Conservation (phyloP, 768 basidiomycete species). For the Podaxis pistillaris region DNA sequence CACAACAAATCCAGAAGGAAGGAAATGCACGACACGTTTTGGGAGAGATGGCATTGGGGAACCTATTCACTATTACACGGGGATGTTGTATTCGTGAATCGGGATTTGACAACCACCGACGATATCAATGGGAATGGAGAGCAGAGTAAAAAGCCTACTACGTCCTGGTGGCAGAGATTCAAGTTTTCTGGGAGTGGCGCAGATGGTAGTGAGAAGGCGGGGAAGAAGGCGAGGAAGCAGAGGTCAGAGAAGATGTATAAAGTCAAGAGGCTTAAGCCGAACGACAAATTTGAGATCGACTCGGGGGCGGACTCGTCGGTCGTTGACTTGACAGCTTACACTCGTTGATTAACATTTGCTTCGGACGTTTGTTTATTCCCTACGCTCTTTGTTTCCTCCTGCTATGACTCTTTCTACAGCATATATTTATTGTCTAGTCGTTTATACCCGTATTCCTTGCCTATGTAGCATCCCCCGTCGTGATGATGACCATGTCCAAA, state of each 20-base stretch:
- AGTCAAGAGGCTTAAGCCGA: slow-evolving; percentile 5
- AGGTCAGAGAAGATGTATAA: slow-evolving; percentile 1
- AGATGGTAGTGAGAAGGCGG: not conserved
- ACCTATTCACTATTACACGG: not conserved
- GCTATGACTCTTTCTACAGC: not conserved
- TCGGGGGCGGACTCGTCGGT: not conserved
- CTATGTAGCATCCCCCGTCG: not conserved
- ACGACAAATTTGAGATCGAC: slow-evolving; percentile 5
- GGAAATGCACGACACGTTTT: not conserved
- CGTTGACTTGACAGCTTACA: not conserved
- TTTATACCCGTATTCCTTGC: not conserved
- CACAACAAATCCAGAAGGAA: not conserved
- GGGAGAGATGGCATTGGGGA: slow-evolving; percentile 7
- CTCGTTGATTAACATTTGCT: not conserved
- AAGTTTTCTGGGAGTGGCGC: not conserved
- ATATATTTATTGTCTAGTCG: not conserved
- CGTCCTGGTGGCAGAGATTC: not conserved
- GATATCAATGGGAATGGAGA: not conserved
- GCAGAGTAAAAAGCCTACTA: not conserved
- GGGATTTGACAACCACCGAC: not conserved
- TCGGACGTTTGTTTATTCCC: not conserved
- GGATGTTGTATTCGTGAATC: not conserved
- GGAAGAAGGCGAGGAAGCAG: not conserved
- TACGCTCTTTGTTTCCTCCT: not conserved
- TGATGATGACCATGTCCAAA: not conserved